Percentiles rank a stretch among this genome's conserved stretches.
Evolutionary conservation across 2,329 filamentous ascomycete species (phyloP).

Genomic region (Pyrenochaeta sp.): DNA sequence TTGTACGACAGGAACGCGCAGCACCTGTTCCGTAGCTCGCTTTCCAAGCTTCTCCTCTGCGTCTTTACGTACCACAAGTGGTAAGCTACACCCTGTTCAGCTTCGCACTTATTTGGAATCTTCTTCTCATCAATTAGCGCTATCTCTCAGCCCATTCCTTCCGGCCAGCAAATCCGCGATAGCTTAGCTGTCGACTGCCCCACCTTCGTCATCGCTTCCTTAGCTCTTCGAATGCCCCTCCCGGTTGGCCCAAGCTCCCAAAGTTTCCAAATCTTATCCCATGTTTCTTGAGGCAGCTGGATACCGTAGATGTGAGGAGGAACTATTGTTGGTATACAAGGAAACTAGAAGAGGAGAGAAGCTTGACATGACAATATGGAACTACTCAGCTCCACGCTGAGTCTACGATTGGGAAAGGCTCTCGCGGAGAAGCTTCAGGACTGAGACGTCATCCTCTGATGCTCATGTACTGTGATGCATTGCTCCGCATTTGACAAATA

Average conservation of each 20-base stretch:
- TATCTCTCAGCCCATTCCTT: neutral
- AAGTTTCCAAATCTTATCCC: neutral
- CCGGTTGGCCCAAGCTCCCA: slow-evolving; percentile 6
- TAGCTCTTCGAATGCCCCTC: neutral
- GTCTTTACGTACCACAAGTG: neutral
- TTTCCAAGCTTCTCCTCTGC: neutral
- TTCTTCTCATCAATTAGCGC: neutral
- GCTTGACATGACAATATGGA: neutral
- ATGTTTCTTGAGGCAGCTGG: no score
- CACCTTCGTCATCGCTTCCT: slow-evolving; percentile 6
- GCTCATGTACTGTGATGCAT: slow-evolving; percentile 1
- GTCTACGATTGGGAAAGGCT: neutral
- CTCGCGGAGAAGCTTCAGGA: neutral
- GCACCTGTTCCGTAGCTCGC: neutral
- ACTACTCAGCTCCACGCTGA: neutral
- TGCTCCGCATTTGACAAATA: slow-evolving; percentile 10
- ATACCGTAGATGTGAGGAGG: neutral
- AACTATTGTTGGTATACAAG: neutral
- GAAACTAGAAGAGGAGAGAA: neutral
- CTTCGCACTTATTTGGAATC: slow-evolving; percentile 9
- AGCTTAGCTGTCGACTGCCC: slow-evolving; percentile 1
- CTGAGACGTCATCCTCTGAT: slow-evolving; percentile 2
- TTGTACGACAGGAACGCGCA: neutral
- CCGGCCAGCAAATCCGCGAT: neutral
- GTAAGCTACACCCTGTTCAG: neutral